phyloP scores from a whole-genome alignment of 2,329 filamentous ascomycete species.

The Lithohypha guttulata region DNA sequence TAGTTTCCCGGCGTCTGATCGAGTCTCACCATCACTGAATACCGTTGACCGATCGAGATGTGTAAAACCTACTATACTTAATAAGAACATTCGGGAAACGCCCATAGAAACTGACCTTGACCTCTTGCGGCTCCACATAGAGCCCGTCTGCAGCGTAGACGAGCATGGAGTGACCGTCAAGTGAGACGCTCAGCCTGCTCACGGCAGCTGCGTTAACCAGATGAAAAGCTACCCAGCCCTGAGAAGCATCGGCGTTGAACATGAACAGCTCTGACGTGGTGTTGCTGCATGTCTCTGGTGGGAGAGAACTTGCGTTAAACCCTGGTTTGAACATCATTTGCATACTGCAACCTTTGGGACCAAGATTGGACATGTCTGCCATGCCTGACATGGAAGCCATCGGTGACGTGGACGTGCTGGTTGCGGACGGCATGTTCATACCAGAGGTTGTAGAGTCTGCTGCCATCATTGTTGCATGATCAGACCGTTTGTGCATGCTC shows the following conservation, averaged over 20 bases:
- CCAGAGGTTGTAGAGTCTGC: slow-evolving; percentile 8
- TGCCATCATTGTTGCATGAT: slow-evolving; percentile 6
- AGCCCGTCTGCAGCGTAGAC: slow-evolving; percentile 20
- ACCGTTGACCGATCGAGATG: slow-evolving; percentile 17
- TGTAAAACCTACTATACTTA: slow-evolving; percentile 15
- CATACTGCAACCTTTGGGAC: slow-evolving; percentile 13
- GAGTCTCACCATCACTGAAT: slow-evolving; percentile 20
- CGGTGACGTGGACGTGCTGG: slow-evolving; percentile 6
- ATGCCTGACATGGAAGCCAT: slow-evolving; percentile 11
- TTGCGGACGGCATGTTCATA: slow-evolving; percentile 10
- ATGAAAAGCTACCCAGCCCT: slow-evolving; percentile 19
- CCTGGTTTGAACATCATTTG: slow-evolving; percentile 18
- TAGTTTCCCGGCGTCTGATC: slow-evolving; percentile 16
- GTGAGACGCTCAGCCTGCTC: slow-evolving; percentile 15
- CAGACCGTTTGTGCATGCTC: slow-evolving; percentile 11
- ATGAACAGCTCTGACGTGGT: slow-evolving; percentile 12
- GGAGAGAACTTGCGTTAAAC: slow-evolving; percentile 14
- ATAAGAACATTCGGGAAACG: slow-evolving; percentile 5
- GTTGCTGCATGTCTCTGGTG: slow-evolving; percentile 15
- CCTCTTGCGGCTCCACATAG: slow-evolving; percentile 16
- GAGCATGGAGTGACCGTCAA: slow-evolving; percentile 19
- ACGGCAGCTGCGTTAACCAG: slow-evolving; percentile 17
- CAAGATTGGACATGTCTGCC: slow-evolving; percentile 11
- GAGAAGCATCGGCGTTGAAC: slow-evolving; percentile 10
- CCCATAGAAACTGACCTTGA: slow-evolving; percentile 12